Base-by-base conservation (phyloP, 208 protist species). In the Lotmaria passim region DNA sequence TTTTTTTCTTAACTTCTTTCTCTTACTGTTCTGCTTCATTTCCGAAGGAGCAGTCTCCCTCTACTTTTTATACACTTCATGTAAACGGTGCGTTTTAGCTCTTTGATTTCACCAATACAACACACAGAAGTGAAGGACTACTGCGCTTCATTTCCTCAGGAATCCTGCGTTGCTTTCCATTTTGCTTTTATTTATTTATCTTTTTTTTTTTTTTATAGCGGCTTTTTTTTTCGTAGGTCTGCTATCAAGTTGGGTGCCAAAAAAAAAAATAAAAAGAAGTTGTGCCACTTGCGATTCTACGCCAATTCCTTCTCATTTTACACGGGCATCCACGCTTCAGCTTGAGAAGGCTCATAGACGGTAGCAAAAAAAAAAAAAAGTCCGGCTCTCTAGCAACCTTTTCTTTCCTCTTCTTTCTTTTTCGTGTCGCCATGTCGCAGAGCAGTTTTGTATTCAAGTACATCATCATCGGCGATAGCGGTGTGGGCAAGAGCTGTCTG, bases 401-500 rank as follows among this genome's bases (percentile, higher is more conserved):
- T 44, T 43, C 26, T n/a, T 64, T 48, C 1, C 46, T 50, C 38
- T 48, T 50, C 28, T 2, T 7, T 48, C 23, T 51, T 26, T 50
- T 30, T 17, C 41, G 21, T 38, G 6, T 33, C 1, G 15, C n/a
- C 33, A 89, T 87, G 86, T 69, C 73, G 28, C 86, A 87, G 48
- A 75, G 73, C 53, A 71, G 73, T 36, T 87, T 87, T 73, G 74
- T 89, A 5, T 99, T 99, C 91, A 99, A 99, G 86, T 99, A 99
- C 86, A 99, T 99, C 72, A 97, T 98, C 57, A 98, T 98, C 72
- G 97, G 87, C 34, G 90, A 95, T 70, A 96, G 90, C 85, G 96
- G 94, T 39, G 98, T 99, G 19, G 98, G 98, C 61, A 99, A 99
- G 84, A 99, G 97, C 41, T 99, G 98, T 73, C 80, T 99, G 41